Conservation (phyloP, 306 rosid species). For the Cucurbita ficifolia region DNA sequence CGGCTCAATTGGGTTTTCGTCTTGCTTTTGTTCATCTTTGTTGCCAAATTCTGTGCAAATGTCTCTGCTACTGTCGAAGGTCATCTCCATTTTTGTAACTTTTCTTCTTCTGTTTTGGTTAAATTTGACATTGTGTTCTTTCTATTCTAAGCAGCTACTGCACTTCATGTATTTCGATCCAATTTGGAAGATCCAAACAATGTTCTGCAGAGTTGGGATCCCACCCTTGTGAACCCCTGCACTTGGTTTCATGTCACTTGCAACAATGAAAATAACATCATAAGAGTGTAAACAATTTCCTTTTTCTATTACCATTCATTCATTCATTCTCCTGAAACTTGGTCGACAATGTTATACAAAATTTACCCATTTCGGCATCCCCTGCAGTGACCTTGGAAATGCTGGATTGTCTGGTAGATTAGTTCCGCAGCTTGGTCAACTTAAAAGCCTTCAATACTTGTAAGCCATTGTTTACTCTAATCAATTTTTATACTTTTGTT, state of each 20-base stretch:
- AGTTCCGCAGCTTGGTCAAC: slow-evolving; percentile 12
- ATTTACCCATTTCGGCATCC: not conserved
- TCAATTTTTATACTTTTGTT: not conserved
- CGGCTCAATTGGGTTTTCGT: not conserved
- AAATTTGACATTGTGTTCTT: not conserved
- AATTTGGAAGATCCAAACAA: slow-evolving; percentile 13
- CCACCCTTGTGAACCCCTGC: slow-evolving; percentile 11
- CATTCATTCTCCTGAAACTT: not conserved
- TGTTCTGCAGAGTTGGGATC: slow-evolving; percentile 16
- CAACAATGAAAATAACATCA: slow-evolving; percentile 9
- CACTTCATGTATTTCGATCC: slow-evolving; percentile 2
- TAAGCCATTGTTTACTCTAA: not conserved
- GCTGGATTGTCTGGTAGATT: slow-evolving; percentile 17
- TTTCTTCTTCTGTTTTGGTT: not conserved
- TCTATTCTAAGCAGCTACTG: not conserved
- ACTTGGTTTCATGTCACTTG: slow-evolving; percentile 13
- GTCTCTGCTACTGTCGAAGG: slow-evolving; percentile 6
- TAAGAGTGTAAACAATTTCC: slow-evolving; percentile 7
- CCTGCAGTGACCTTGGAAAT: slow-evolving; percentile 14
- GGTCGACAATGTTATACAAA: not conserved
- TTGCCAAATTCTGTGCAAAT: not conserved
- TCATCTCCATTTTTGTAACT: not conserved
- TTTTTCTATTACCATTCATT: not conserved
- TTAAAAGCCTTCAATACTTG: slow-evolving; percentile 10
- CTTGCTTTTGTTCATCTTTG: not conserved